phyloP scores from a whole-genome alignment of 1,284 basidiomycete genomes.

The Vanrija pseudolonga region DNA sequence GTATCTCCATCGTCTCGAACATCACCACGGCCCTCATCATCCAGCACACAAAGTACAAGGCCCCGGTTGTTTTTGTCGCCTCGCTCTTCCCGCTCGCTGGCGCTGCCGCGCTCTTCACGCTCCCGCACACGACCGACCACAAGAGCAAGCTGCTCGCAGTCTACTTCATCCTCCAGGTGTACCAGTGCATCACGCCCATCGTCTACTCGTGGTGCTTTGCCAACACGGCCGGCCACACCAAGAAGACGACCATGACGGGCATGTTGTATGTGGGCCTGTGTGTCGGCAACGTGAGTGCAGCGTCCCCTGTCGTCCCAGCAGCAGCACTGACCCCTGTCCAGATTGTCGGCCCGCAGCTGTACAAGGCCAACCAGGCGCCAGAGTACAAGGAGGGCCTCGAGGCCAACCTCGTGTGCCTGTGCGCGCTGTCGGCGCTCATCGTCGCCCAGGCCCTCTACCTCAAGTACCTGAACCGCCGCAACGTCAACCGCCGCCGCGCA shows the following conservation, averaged over 20 bases:
- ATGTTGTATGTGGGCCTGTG: conserved; percentile 30
- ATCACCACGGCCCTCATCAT: conserved; percentile 47
- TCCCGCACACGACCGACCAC: conserved; percentile 23
- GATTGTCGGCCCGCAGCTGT: conserved; percentile 38
- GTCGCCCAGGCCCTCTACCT: conserved; percentile 48
- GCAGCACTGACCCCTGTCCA: neutral
- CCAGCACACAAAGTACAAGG: conserved; percentile 51
- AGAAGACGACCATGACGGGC: conserved; percentile 34
- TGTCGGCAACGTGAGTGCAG: conserved; percentile 24
- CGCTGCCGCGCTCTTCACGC: conserved; percentile 27
- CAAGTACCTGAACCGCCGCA: conserved; percentile 49
- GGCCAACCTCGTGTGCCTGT: conserved; percentile 21
- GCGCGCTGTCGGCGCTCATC: conserved; percentile 18
- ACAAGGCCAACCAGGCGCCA: conserved; percentile 16
- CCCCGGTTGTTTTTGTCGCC: conserved; percentile 53
- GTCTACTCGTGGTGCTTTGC: conserved; percentile 35
- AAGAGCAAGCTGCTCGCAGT: conserved; percentile 22
- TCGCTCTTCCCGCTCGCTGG: conserved; percentile 35
- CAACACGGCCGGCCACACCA: conserved; percentile 31
- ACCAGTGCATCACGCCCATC: conserved; percentile 28
- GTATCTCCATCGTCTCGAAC: conserved; percentile 51
- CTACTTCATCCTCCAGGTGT: conserved; percentile 33
- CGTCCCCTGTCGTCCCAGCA: no score
- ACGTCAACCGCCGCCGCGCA: conserved; percentile 44
- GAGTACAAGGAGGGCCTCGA: conserved; percentile 25